phyloP scores from a whole-genome alignment of 306 rosid genomes.

The Cucurbita pepo region DNA sequence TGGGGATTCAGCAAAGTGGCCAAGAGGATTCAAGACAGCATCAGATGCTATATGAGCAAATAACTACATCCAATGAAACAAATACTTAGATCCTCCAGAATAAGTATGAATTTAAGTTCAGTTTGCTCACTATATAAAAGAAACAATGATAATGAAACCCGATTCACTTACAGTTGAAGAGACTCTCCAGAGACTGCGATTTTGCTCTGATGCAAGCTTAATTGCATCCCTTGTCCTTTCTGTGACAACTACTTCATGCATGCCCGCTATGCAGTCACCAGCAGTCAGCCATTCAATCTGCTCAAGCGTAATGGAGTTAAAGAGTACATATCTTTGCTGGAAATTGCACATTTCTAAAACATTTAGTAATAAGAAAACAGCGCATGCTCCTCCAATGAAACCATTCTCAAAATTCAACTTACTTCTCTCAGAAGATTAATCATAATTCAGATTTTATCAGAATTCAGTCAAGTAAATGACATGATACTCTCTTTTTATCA shows the following conservation, averaged over 20 bases:
- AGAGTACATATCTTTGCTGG: background rate
- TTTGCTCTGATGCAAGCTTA: conserved; percentile 45
- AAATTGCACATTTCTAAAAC: background rate
- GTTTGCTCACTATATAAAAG: background rate
- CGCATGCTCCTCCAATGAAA: no score
- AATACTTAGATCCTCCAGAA: background rate
- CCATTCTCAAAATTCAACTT: background rate
- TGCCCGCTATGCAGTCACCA: conserved; percentile 93
- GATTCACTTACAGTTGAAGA: conserved; percentile 71
- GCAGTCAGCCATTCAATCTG: conserved; percentile 96
- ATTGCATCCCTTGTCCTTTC: conserved; percentile 55
- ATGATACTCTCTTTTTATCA: background rate
- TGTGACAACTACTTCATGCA: conserved; percentile 88
- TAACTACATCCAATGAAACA: conserved; percentile 29
- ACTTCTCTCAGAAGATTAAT: background rate
- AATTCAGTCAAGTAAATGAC: background rate
- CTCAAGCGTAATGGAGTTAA: background rate
- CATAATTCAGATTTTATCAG: background rate
- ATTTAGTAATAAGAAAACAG: background rate
- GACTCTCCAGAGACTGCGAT: conserved; percentile 76
- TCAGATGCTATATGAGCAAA: conserved; percentile 92
- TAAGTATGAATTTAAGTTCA: background rate
- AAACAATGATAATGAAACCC: background rate
- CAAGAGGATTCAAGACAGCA: conserved; percentile 76
- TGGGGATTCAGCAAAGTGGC: conserved; percentile 57